Evolutionary conservation across 371 early-diverging fungal species (phyloP).

Genomic region (Capillidium rhysosporum): DNA sequence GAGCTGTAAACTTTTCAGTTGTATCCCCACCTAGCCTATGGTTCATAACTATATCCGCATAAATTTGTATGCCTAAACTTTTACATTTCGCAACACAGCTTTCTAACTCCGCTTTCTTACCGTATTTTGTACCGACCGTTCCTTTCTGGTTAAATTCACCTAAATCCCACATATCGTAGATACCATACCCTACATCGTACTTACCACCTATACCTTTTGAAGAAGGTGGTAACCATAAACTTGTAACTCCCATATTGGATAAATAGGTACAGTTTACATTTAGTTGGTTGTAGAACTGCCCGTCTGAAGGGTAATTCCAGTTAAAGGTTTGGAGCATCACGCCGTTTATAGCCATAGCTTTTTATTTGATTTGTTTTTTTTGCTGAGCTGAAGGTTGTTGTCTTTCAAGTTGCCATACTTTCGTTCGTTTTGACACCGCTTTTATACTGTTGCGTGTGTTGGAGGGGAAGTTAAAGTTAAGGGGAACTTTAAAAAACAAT

Average conservation of each 20-base stretch:
- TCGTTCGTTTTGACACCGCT: too few species aligned
- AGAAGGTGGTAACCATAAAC: slow-evolving; percentile 13
- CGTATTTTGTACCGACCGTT: slow-evolving; percentile 16
- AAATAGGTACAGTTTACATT: slow-evolving; percentile 9
- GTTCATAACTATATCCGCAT: not conserved
- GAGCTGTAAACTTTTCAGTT: not conserved
- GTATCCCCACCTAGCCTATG: not conserved
- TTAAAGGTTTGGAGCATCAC: not conserved
- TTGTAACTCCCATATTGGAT: slow-evolving; percentile 9
- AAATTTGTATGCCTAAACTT: slow-evolving; percentile 9
- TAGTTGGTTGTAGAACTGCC: slow-evolving; percentile 7
- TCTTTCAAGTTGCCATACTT: too few species aligned
- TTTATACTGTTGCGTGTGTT: too few species aligned
- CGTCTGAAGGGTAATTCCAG: not conserved
- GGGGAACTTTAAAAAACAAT: too few species aligned
- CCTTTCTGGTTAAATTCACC: slow-evolving; percentile 22
- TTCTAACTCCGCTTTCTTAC: slow-evolving; percentile 15
- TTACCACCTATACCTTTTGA: slow-evolving; percentile 10
- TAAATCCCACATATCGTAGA: slow-evolving; percentile 20
- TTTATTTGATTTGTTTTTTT: too few species aligned
- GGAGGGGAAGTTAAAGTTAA: too few species aligned
- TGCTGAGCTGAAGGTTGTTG: too few species aligned
- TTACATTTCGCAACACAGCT: slow-evolving; percentile 13
- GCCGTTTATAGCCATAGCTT: not conserved
- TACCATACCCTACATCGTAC: slow-evolving; percentile 16